Conservation (phyloP, 179 eudicot species). For the Actinidia arguta region DNA sequence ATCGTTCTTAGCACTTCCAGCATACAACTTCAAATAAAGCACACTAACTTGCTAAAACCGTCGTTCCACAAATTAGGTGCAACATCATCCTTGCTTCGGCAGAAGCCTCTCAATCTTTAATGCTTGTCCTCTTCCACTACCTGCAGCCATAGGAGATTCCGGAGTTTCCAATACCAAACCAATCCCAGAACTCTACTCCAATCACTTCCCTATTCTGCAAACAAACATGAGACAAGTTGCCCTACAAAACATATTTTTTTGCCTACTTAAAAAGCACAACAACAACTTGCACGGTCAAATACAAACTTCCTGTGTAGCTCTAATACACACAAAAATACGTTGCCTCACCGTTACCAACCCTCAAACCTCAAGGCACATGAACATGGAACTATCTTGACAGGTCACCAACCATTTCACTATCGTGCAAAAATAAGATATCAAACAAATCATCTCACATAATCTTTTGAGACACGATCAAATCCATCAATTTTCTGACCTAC, state of each 20-base stretch:
- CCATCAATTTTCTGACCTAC: not conserved
- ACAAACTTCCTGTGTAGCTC: not conserved
- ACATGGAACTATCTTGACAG: too few relatives aligned
- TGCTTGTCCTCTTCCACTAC: too few relatives aligned
- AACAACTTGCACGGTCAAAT: not conserved
- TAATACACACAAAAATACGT: too few relatives aligned
- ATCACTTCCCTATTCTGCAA: not conserved
- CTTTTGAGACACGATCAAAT: not conserved
- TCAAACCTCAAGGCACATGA: too few relatives aligned
- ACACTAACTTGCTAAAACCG: too few relatives aligned
- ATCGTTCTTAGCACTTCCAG: too few relatives aligned
- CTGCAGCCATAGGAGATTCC: not conserved
- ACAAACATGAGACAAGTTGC: too few relatives aligned
- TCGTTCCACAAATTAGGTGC: too few relatives aligned
- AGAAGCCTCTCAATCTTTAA: not conserved
- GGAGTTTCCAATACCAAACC: conserved; percentile 2
- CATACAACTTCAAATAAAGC: too few relatives aligned
- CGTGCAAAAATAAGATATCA: not conserved
- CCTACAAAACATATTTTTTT: not conserved
- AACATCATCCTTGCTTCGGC: not conserved
- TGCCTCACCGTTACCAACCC: too few relatives aligned
- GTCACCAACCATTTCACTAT: not conserved
- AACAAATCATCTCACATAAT: not conserved
- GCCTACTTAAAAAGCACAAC: not conserved
- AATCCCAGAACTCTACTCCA: not conserved